These are phyloP conservation scores for Geotrichum siamense DNA, from an alignment of 1,139 yeast genomes.

Conservation along the genomic window DNA sequence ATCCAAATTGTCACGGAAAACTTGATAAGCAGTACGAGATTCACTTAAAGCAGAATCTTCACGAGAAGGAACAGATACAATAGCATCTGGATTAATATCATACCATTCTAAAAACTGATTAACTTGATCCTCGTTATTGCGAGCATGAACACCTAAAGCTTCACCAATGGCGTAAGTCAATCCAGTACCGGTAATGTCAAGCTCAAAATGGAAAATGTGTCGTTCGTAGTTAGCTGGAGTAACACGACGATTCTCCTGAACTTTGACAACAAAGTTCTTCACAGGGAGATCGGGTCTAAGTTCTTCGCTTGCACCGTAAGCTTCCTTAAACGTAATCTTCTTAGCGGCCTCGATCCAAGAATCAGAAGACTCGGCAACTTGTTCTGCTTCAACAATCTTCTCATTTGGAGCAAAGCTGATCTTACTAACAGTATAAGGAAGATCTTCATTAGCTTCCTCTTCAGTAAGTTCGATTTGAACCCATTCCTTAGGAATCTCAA, in stretches of 20 bases:
- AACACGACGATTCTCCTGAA: conserved; percentile 83
- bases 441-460: conserved; percentile 32
- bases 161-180: conserved; percentile 91
- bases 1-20: conserved; percentile 72
- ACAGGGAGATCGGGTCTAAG: conserved; percentile 90
- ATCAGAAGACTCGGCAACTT: conserved; percentile 39
- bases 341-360: conserved; percentile 55
- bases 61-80: conserved; percentile 65
- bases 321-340: conserved; percentile 73
- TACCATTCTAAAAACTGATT: conserved; percentile 62
- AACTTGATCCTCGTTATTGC: conserved; percentile 63
- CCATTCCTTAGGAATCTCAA: conserved; percentile 36
- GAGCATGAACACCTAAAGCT: conserved; percentile 92
- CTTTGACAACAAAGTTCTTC: conserved; percentile 78
- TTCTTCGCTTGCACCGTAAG: conserved; percentile 48
- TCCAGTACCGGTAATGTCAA: conserved; percentile 86
- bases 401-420: conserved; percentile 26
- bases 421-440: conserved; percentile 34
- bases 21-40: conserved; percentile 74
- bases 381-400: conserved; percentile 39
- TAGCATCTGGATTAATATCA: conserved; percentile 59
- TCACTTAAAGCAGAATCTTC: conserved; percentile 55
- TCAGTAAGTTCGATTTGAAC: conserved; percentile 34
- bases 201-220: conserved; percentile 94
- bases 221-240: conserved; percentile 91